These are phyloP conservation scores for Breynia disticha DNA, from an alignment of 441 rosid genomes.

Conservation along the genomic window DNA sequence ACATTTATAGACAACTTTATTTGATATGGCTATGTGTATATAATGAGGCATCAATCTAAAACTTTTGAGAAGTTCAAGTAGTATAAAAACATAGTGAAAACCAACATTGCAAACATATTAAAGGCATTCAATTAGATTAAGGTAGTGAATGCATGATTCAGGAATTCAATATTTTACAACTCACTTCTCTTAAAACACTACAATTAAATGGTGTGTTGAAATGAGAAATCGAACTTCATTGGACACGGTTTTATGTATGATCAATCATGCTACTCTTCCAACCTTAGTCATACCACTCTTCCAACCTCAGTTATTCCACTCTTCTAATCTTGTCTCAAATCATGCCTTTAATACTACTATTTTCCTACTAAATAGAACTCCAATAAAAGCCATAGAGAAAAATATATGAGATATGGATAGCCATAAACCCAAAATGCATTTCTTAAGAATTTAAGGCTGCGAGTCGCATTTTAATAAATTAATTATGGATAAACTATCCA, in stretches of 20 bases:
- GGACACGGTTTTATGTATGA: not conserved
- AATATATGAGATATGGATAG: slow-evolving; percentile 9
- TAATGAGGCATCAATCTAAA: not conserved
- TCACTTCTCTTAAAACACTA: not conserved
- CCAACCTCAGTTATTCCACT: not conserved
- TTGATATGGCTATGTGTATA: slow-evolving; percentile 2
- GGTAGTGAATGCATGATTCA: slow-evolving; percentile 1
- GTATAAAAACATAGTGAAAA: slow-evolving; percentile 1
- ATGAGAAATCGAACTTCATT: not conserved
- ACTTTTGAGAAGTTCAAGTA: slow-evolving; percentile 11
- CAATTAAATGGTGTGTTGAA: not conserved
- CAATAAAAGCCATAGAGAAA: not conserved
- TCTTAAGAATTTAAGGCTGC: not conserved
- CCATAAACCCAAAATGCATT: not conserved
- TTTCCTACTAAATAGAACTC: not conserved
- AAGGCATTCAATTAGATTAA: not conserved
- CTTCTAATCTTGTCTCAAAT: too few species aligned
- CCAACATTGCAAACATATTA: not conserved
- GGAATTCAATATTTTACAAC: not conserved
- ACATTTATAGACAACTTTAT: slow-evolving; percentile 4
- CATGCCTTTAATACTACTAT: not conserved
- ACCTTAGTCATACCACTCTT: not conserved
- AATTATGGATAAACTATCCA: not conserved
- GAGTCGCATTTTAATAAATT: not conserved
- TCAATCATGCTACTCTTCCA: not conserved